Evolutionary conservation across 148 eudicot species (phyloP), one percentile per base, ranked within the genome.

Genomic region (Rhododendron mucronatum): DNA sequence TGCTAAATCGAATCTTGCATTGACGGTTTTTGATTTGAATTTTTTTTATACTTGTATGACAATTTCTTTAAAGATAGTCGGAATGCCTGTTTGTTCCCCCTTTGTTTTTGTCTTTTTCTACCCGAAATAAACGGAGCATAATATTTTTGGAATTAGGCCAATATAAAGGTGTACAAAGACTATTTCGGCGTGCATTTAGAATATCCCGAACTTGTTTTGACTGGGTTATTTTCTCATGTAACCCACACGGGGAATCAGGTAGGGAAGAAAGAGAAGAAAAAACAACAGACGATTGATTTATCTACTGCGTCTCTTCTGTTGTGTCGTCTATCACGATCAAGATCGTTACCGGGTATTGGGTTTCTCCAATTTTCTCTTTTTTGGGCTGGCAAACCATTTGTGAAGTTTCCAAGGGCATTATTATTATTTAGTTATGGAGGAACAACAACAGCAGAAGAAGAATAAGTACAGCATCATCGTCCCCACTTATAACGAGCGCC

Each of bases 401-500:
- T 65, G 30, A 77, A 45, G 37, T 83, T 65, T 37, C 4, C 9
- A 35, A 39, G 15, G 48, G 50, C 26, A 5, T 15, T 57, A 20
- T 4, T 1, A 1, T 1, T 57, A 16, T 57, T 59, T 65, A 28
- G 53, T 28, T 50, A 91, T 89, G 93, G 90, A 74, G 85, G 86
- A 82, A 39, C 73, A 89, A n/a, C 82, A 88, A 44, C 78, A 89
- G 35, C 77, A 88, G 50, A 82, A 86, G 85, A 88, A 86, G 85
- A 88, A 87, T 85, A 92, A 94, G 84, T 93, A 91, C 88, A 94
- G 95, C 85, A 89, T 96, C 87, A 96, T 96, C 37, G 90, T 94
- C 0, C 98, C 98, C 4, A 96, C 98, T 74, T 96, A 96, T 90
- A 96, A 96, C 85, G 98, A 96, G 84, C 96, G 98, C 73, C 97